Evolutionary conservation across 2,329 filamentous ascomycete genomes (phyloP), one percentile per base, ranked within the genome.

Genomic region (Epichloe glyceriae): DNA sequence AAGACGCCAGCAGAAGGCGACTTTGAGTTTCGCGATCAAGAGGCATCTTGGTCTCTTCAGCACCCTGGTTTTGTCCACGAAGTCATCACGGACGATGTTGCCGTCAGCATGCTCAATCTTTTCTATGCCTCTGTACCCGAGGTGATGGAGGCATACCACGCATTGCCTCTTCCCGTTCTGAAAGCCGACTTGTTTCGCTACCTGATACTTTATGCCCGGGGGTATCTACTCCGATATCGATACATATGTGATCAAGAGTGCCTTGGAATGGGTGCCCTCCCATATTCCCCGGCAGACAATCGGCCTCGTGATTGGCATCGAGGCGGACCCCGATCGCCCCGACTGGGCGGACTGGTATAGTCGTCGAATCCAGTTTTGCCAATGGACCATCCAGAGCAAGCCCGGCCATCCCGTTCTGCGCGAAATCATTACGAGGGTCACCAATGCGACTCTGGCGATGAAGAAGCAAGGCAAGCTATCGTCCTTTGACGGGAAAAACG

Each of bases 331-430:
- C 0, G 89, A 97, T 67, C 81, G 93, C 46, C 79, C 80, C 3
- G 93, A 98, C 66, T 98, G 93, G 93, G 78, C 81, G 37, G 74
- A 95, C 1, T 97, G 91, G 93, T 98, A 97, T 73, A 93, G 88
- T 56, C 85, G 93, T 53, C 81, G 91, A 56, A 90, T 98, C 54
- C 93, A 97, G 65, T 97, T 98, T 69, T 98, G 93, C 70, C 93
- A 98, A 67, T 98, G 93, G 93, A 98, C 93, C 1, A 96, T 98
- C 55, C 91, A 97, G 68, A 74, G 86, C 52, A 98, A 98, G 68
- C 86, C 91, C 0, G 93, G 93, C 11, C 93, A 98, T 65, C 93
- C 93, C 0, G 82, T 95, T 12, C 76, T 98, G 52, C 82, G 90
- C 55, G 88, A 96, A 54, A 80, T 95, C 54, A 88, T 98, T 34